Evolutionary conservation across 2,329 filamentous ascomycete genomes (phyloP).

Genomic region (Ceratocystis cacaofunesta): DNA sequence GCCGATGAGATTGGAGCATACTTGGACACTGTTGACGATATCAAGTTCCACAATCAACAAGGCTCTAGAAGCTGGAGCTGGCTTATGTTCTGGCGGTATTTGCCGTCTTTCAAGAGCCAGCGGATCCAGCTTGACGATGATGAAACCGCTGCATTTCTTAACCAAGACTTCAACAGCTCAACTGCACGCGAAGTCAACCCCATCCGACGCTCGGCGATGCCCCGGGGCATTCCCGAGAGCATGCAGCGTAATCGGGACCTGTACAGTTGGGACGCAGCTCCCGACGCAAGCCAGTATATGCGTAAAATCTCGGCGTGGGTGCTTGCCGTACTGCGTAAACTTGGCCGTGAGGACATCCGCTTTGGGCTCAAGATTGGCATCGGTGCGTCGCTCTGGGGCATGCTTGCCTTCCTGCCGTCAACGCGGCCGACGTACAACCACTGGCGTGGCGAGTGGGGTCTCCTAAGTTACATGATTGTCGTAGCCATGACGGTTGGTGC

Average conservation of each 20-base stretch:
- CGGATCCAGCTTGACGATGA: conserved; percentile 12
- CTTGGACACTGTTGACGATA: conserved; percentile 67
- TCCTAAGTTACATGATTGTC: conserved; percentile 94
- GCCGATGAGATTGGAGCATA: conserved; percentile 79
- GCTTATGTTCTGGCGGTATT: conserved; percentile 58
- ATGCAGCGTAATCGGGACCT: conserved; percentile 39
- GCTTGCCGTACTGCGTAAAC: conserved; percentile 32
- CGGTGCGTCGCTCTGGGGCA: conserved; percentile 75
- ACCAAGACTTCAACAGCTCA: conserved; percentile 3
- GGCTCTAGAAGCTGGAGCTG: conserved; percentile 68
- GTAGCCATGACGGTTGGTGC: conserved; percentile 96
- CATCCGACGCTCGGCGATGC: conserved; percentile 27
- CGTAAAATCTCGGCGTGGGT: conserved; percentile 32
- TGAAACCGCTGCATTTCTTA: conserved; percentile 13
- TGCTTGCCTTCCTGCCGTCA: conserved; percentile 68
- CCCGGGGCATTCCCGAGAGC: conserved; percentile 39
- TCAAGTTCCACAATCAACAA: conserved; percentile 26
- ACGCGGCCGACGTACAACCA: conserved; percentile 69
- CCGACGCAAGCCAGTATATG: conserved; percentile 31
- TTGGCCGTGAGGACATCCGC: conserved; percentile 42
- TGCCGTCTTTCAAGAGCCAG: conserved; percentile 18
- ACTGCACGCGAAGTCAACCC: conserved; percentile 14
- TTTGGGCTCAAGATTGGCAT: conserved; percentile 90
- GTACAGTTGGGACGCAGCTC: conserved; percentile 41
- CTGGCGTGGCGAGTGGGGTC: conserved; percentile 93